Evolutionary conservation across 805 yeast genomes (phyloP), one percentile per base, ranked within the genome.

Genomic region (Ogataea trehalophila): DNA sequence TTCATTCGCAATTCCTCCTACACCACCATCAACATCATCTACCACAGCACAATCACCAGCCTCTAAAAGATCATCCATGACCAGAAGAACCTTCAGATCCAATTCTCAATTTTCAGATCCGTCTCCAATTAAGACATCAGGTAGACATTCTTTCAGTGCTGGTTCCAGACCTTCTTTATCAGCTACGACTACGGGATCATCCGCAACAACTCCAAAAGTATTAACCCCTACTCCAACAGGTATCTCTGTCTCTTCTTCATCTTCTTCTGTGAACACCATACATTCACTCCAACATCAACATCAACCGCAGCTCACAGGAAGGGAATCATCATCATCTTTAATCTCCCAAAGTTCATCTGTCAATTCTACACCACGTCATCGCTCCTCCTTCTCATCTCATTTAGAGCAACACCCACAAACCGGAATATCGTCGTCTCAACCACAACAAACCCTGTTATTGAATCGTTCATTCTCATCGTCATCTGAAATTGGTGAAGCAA

Each of bases 61-160:
- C 13, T 60, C 66, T 16, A 63, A 61, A 39, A 45, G 61, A 35
- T 63, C 66, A 9, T 64, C 67, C 8, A 59, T 66, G 66, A 54
- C 65, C 17, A 61, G 57, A 36, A 49, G 70, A 48, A 65, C 67
- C 4, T 66, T 66, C 48, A 51, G 70, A 38, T 64, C 68, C 6
- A 60, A 59, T 44, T 57, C 64, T 9, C 60, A 55, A 42, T 45
- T 54, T n/a, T 58, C 64, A 2, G 63, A 62, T 11, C 37, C 33
- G 3, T 61, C 65, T 18, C 63, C 63, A 13, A 41, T 52, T 23
- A 60, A 60, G 44, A 49, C 42, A 33, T 41, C 26, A 16, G 15
- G 35, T 6, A 42, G 44, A 26, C 36, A 6, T n/a, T 42, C 44
- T 11, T 16, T 36, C 17, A 42, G 26, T 26, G 29, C 31, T 11